These are phyloP conservation scores for Yarrowia divulgata DNA, from an alignment of 805 yeast genomes.

Conservation along the genomic window DNA sequence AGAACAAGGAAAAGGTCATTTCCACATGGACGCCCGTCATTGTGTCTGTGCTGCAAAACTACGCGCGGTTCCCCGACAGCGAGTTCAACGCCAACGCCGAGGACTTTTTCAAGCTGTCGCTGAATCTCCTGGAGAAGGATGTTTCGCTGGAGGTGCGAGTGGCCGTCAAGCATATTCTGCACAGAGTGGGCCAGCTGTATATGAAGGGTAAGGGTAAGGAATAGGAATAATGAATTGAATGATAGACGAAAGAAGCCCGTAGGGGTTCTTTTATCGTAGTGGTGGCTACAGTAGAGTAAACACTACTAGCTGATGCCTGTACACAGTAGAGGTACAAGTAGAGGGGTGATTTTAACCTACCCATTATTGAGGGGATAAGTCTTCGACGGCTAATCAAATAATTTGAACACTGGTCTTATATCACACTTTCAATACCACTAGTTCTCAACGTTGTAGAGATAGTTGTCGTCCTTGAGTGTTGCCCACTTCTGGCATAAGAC, in stretches of 20 bases:
- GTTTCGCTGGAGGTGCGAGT: conserved; percentile 50
- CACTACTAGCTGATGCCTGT: too few relatives aligned
- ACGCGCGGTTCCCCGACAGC: conserved; percentile 68
- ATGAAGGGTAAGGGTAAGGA: conserved; percentile 38
- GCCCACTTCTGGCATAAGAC: too few relatives aligned
- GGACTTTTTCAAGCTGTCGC: conserved; percentile 47
- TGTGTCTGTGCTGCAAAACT: conserved; percentile 84
- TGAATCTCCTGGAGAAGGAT: conserved; percentile 51
- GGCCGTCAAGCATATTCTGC: conserved; percentile 49
- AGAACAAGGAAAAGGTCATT: conserved; percentile 75
- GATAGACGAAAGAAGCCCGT: background rate
- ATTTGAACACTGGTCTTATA: too few relatives aligned
- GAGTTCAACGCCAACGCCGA: conserved; percentile 48
- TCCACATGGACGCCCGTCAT: conserved; percentile 92
- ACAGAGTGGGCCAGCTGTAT: conserved; percentile 58
- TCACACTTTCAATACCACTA: too few relatives aligned
- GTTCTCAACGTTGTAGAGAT: too few relatives aligned
- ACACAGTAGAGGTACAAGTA: too few relatives aligned
- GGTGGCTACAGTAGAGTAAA: too few relatives aligned
- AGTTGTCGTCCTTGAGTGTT: too few relatives aligned
- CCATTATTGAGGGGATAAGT: too few relatives aligned
- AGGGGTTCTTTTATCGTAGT: too few relatives aligned
- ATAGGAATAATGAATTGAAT: conserved; percentile 13
- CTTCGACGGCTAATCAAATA: too few relatives aligned
- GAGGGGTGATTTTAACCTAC: too few relatives aligned